These are phyloP conservation scores for Cadophora malorum DNA, from an alignment of 2,329 filamentous ascomycete species.

Conservation along the genomic window DNA sequence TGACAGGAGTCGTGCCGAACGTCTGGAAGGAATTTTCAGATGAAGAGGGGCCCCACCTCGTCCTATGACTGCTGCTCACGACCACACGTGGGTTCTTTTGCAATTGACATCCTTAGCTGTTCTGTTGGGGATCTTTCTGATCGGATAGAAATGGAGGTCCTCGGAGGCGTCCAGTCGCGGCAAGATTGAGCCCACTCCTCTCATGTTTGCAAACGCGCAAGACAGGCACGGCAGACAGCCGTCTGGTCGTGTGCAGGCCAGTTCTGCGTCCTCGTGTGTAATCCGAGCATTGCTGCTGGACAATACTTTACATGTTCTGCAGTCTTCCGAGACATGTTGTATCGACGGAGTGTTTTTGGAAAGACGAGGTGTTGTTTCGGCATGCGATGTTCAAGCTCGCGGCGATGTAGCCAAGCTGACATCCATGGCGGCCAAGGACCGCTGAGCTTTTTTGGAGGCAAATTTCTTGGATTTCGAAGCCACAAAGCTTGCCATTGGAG, in stretches of 20 bases:
- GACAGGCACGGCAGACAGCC: not conserved
- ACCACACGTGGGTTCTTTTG: not conserved
- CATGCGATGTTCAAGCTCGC: not conserved
- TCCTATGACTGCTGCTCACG: not conserved
- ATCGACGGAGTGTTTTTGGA: not conserved
- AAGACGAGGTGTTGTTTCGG: not conserved
- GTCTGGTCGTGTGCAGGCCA: not conserved
- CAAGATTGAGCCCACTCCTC: not conserved
- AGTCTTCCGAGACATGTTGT: not conserved
- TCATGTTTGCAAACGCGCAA: not conserved
- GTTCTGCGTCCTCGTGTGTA: not conserved
- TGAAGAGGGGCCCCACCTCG: not conserved
- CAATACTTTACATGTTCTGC: not conserved
- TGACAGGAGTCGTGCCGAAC: slow-evolving; percentile 2
- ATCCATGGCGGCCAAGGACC: slow-evolving; percentile 8
- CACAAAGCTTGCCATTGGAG: slow-evolving; percentile 6
- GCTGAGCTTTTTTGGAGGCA: not conserved
- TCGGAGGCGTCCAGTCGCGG: not conserved
- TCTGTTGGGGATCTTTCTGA: not conserved
- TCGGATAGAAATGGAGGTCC: not conserved
- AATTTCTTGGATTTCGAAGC: not conserved
- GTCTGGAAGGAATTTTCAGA: not conserved
- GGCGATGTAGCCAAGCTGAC: slow-evolving; percentile 1
- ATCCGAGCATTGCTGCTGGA: slow-evolving; percentile 7
- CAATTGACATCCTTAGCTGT: not conserved